These are phyloP conservation scores for Populus deltoides DNA, from an alignment of 345 rosid genomes.

Conservation along the genomic window DNA sequence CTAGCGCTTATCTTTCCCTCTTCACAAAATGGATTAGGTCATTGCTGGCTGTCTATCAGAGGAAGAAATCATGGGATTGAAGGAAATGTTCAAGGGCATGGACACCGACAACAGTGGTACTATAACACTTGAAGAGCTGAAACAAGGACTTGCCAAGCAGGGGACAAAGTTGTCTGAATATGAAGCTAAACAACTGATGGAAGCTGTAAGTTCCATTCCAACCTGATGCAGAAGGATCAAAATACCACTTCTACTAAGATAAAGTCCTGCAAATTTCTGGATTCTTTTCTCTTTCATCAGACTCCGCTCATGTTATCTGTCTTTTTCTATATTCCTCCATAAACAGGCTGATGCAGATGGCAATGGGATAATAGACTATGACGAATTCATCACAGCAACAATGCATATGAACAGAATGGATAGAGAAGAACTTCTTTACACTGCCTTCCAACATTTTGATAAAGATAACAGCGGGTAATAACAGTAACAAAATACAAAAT, in stretches of 20 bases:
- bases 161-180: slow-evolving; percentile 82
- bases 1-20: background rate
- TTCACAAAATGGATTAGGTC: slow-evolving; percentile 39
- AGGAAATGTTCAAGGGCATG: slow-evolving; percentile 88
- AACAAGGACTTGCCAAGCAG: slow-evolving; percentile 85
- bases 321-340: background rate
- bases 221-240: background rate
- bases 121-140: slow-evolving; percentile 89
- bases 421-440: slow-evolving; percentile 70
- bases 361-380: slow-evolving; percentile 75
- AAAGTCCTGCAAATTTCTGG: background rate
- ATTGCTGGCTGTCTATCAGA: slow-evolving; percentile 95
- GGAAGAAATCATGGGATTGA: slow-evolving; percentile 97
- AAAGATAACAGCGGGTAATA: slow-evolving; percentile 84
- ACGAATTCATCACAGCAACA: slow-evolving; percentile 76
- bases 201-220: slow-evolving; percentile 62
- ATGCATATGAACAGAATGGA: slow-evolving; percentile 80
- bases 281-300: background rate
- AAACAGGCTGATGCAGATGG: slow-evolving; percentile 87
- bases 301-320: background rate
- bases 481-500: background rate
- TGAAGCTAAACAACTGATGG: slow-evolving; percentile 87
- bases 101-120: slow-evolving; percentile 89
- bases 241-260: background rate
- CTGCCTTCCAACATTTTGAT: slow-evolving; percentile 83